Conservation (phyloP, 371 early-diverging fungal species). For the Mucor plumbeus region DNA sequence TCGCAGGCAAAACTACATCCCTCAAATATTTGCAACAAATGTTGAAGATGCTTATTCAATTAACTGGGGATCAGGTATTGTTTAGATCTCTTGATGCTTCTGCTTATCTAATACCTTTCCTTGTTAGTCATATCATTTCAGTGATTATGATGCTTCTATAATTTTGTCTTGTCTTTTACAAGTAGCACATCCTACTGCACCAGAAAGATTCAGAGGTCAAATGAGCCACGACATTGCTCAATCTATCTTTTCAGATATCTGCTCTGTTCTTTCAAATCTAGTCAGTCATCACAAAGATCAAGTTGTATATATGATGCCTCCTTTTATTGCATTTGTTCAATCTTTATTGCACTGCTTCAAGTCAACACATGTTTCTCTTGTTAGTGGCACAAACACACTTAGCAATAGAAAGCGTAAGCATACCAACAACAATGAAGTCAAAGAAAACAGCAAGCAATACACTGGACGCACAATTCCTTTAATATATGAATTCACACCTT, state of each 20-base stretch:
- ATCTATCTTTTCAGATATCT: slow-evolving; percentile 47
- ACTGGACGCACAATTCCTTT: slow-evolving; percentile 25
- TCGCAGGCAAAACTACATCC: slow-evolving; percentile 43
- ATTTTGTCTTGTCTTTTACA: slow-evolving; percentile 42
- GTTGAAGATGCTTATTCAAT: slow-evolving; percentile 41
- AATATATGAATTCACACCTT: slow-evolving; percentile 44
- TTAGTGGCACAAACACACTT: slow-evolving; percentile 22
- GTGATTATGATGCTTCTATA: slow-evolving; percentile 38
- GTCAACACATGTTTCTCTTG: slow-evolving; percentile 58
- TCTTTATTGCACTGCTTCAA: slow-evolving; percentile 62
- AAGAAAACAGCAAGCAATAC: background rate
- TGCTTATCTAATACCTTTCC: background rate
- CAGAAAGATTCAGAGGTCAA: slow-evolving; percentile 26
- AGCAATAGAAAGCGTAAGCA: slow-evolving; percentile 19
- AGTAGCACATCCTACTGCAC: slow-evolving; percentile 36
- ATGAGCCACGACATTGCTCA: slow-evolving; percentile 31
- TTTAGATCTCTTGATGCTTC: background rate
- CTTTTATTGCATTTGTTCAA: slow-evolving; percentile 54
- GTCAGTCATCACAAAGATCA: slow-evolving; percentile 53
- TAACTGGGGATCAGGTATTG: slow-evolving; percentile 44
- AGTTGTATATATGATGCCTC: slow-evolving; percentile 51
- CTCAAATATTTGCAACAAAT: slow-evolving; percentile 40
- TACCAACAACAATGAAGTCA: background rate
- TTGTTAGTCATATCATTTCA: slow-evolving; percentile 31
- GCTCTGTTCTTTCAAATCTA: slow-evolving; percentile 49